Conservation (phyloP, 2,329 filamentous ascomycete species). For the Epichloe glyceriae region DNA sequence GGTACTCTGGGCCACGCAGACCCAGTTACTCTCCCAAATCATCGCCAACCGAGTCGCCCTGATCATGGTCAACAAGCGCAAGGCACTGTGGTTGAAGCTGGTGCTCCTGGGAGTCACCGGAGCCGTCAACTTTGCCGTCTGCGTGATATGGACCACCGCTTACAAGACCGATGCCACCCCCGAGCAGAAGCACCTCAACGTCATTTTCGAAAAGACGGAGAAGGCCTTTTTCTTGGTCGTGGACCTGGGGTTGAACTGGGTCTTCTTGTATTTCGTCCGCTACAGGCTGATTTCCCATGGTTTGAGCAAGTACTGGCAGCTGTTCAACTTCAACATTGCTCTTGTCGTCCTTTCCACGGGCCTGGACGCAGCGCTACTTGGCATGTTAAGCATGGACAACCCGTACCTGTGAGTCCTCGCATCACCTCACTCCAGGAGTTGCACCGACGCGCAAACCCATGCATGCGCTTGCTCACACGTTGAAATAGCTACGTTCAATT, state of each 20-base stretch:
- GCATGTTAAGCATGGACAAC: constrained; percentile 12
- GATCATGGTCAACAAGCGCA: constrained; percentile 25
- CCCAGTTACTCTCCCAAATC: constrained; percentile 30
- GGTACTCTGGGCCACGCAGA: constrained; percentile 14
- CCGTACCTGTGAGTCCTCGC: constrained; percentile 1
- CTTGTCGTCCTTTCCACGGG: constrained; percentile 34
- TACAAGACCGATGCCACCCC: constrained; percentile 12
- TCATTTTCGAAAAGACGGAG: constrained; percentile 13
- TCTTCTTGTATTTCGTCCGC: constrained; percentile 34
- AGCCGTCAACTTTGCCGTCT: constrained; percentile 25
- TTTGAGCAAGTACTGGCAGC: constrained; percentile 34
- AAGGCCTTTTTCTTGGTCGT: constrained; percentile 37
- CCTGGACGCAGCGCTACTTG: constrained; percentile 27
- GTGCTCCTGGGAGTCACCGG: constrained; percentile 21
- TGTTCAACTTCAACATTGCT: constrained; percentile 34
- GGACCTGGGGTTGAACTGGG: constrained; percentile 34
- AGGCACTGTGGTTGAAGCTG: constrained; percentile 22
- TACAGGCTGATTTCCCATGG: constrained; percentile 32
- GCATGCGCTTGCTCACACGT: background rate
- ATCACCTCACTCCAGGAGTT: too few species aligned
- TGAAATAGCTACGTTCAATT: constrained; percentile 28
- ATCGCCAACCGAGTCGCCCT: constrained; percentile 31
- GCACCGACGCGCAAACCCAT: too few species aligned
- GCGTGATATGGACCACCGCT: constrained; percentile 26
- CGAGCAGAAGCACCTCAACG: constrained; percentile 7